Conservation (phyloP, 108 stramenopile genomes). For the Schizochytrium sp. region DNA sequence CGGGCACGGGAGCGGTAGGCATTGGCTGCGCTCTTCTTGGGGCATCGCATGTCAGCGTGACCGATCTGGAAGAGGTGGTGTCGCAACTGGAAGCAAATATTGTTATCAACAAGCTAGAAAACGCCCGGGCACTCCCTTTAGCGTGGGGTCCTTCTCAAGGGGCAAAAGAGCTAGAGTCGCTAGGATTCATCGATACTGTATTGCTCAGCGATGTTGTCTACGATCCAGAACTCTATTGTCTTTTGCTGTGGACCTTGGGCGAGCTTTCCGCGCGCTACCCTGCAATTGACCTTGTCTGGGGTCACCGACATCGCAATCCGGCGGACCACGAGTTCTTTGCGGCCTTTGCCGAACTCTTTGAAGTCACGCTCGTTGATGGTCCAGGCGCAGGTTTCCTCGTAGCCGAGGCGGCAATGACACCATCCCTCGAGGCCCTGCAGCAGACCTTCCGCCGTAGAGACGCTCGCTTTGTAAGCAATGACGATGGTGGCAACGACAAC, state of each 20-base stretch:
- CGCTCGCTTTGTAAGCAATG: not conserved
- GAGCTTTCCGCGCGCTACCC: not conserved
- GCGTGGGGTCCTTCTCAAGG: not conserved
- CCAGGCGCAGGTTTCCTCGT: not conserved
- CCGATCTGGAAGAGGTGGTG: constrained; percentile 37
- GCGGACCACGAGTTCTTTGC: not conserved
- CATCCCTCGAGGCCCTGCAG: not conserved
- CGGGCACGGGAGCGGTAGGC: constrained; percentile 37
- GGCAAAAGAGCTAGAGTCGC: not conserved
- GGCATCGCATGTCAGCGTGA: constrained; percentile 24
- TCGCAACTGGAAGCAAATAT: constrained; percentile 23
- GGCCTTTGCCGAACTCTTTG: not conserved
- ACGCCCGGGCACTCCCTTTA: not conserved
- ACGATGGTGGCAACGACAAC: not conserved
- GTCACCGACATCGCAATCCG: not conserved
- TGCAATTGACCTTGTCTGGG: not conserved
- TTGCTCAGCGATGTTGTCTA: not conserved
- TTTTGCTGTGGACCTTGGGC: not conserved
- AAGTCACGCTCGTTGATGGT: not conserved
- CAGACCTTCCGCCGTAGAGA: no score
- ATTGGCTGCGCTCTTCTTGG: constrained; percentile 29
- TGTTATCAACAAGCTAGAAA: not conserved
- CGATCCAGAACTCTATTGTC: not conserved
- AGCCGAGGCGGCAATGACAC: not conserved
- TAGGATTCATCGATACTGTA: not conserved